Evolutionary conservation across 164 flowering plant species (phyloP).

Genomic region (Cinnamomum micranthum): DNA sequence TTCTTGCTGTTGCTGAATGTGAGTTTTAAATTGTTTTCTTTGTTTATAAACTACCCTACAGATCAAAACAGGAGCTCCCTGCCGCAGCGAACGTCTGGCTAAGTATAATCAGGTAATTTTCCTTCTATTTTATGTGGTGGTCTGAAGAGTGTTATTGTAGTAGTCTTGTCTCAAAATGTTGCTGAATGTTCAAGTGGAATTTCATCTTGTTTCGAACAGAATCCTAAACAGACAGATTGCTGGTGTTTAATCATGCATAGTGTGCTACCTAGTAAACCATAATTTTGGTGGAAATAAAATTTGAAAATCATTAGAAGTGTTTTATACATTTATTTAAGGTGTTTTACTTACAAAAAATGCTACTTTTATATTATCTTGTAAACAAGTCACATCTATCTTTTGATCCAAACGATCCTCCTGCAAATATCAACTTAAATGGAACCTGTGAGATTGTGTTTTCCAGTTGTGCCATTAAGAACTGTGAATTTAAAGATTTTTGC

Average conservation of each 20-base stretch:
- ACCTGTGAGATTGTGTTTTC: no score
- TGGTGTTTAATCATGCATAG: background rate
- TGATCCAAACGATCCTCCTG: background rate
- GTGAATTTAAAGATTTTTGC: no score
- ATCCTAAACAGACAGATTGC: background rate
- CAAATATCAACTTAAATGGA: no score
- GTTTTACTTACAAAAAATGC: background rate
- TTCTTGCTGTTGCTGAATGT: background rate
- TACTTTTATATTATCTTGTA: no score
- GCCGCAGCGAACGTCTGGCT: slow-evolving; percentile 88
- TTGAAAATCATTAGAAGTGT: background rate
- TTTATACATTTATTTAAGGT: no score
- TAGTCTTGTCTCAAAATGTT: background rate
- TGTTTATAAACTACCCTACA: slow-evolving; percentile 20
- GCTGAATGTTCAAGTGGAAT: background rate
- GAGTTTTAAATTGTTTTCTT: background rate
- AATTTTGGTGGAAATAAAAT: background rate
- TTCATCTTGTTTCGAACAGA: no score
- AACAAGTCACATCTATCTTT: background rate
- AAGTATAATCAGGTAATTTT: slow-evolving; percentile 87
- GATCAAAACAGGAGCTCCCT: slow-evolving; percentile 99
- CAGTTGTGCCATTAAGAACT: background rate
- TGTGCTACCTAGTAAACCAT: no score
- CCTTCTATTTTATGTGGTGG: background rate
- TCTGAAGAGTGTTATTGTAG: background rate